Evolutionary conservation across 495 filamentous ascomycete species (phyloP).

Genomic region (Lineolata rhizophorae): DNA sequence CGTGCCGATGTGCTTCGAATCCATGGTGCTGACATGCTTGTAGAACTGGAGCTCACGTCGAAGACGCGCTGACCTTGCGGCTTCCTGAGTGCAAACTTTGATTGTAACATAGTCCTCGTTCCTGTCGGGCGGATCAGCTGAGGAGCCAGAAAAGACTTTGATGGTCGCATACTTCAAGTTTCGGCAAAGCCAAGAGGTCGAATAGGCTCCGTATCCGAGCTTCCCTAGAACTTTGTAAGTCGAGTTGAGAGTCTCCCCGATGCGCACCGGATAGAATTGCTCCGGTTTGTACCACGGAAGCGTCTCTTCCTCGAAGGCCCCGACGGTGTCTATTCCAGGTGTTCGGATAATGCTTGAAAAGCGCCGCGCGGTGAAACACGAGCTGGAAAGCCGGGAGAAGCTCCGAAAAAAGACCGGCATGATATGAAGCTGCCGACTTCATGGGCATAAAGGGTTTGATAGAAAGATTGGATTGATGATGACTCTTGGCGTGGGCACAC

Average conservation of each 20-base stretch:
- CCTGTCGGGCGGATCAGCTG: conserved; percentile 4
- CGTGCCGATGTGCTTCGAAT: conserved; percentile 7
- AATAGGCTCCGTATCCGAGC: conserved; percentile 29
- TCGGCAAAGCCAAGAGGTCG: conserved; percentile 22
- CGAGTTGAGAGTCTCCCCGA: conserved; percentile 25
- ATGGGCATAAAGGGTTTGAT: too few relatives aligned
- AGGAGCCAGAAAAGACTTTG: conserved; percentile 3
- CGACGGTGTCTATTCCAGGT: conserved; percentile 5
- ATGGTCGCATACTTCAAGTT: conserved; percentile 5
- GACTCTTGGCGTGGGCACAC: too few relatives aligned
- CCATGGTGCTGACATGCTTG: conserved; percentile 7
- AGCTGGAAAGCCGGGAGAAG: too few relatives aligned
- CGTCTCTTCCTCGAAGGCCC: conserved; percentile 23
- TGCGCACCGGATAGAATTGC: conserved; percentile 26
- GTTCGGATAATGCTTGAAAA: too few relatives aligned
- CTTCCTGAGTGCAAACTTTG: conserved; percentile 9
- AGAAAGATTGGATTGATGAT: too few relatives aligned
- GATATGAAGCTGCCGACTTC: too few relatives aligned
- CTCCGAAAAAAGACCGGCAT: too few relatives aligned
- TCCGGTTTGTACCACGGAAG: conserved; percentile 21
- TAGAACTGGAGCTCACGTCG: conserved; percentile 8
- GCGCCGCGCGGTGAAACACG: too few relatives aligned
- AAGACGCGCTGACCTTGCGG: conserved; percentile 4
- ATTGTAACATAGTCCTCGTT: conserved; percentile 6
- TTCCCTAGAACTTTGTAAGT: conserved; percentile 29